A percentile compares a stretch with the other conserved stretches of the same genome.
phyloP scores from a whole-genome alignment of 345 rosid species.

The Hibiscus trionum region DNA sequence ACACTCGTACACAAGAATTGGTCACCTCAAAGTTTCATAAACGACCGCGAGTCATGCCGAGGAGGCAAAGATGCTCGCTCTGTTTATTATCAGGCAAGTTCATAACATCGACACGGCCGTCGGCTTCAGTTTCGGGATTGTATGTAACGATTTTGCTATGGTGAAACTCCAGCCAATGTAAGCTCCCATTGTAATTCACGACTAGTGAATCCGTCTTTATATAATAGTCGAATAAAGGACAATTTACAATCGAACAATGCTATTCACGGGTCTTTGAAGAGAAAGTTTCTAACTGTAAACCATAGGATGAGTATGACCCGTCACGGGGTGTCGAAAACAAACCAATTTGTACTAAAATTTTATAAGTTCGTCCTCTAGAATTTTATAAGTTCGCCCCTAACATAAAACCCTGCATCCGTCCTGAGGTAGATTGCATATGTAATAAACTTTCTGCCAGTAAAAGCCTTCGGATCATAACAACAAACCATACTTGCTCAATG shows the following conservation, averaged over 20 bases:
- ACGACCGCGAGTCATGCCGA: not conserved
- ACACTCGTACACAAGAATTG: not conserved
- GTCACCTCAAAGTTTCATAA: slow-evolving; percentile 7
- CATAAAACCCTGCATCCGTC: too few species aligned
- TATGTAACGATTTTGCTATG: slow-evolving; percentile 6
- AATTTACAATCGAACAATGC: not conserved
- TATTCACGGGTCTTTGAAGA: not conserved
- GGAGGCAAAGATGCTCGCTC: not conserved
- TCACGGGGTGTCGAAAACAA: not conserved
- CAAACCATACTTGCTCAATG: not conserved
- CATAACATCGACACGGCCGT: not conserved
- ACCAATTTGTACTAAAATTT: not conserved
- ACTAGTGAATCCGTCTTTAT: slow-evolving; percentile 2
- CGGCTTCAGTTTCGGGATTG: not conserved
- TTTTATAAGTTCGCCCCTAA: too few species aligned
- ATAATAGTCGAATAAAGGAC: not conserved
- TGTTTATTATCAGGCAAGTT: slow-evolving; percentile 1
- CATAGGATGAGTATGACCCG: not conserved
- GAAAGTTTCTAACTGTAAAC: not conserved
- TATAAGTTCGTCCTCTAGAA: not conserved
- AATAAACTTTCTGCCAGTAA: slow-evolving; percentile 1
- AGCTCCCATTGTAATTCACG: not conserved
- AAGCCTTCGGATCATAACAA: not conserved
- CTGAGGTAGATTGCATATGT: not conserved
- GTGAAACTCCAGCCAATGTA: slow-evolving; percentile 13